These are phyloP conservation scores for Aulographum hederae DNA, from an alignment of 2,329 filamentous ascomycete species.

Conservation along the genomic window DNA sequence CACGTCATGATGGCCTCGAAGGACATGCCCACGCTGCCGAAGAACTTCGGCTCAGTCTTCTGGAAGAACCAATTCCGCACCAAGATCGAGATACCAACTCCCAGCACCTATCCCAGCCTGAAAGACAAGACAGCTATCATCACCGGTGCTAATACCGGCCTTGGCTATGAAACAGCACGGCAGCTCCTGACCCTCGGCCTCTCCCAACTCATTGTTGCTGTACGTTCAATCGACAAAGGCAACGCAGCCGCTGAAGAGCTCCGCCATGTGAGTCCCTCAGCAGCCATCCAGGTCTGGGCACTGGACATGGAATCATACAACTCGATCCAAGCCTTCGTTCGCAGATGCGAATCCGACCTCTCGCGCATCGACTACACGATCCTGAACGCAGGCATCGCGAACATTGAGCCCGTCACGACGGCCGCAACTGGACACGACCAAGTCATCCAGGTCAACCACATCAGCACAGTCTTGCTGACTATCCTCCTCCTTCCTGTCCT, in stretches of 20 bases:
- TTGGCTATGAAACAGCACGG: conserved; percentile 27
- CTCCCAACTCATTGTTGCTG: conserved; percentile 27
- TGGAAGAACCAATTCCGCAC: background rate
- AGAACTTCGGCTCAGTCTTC: background rate
- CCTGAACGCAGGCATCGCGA: conserved; percentile 26
- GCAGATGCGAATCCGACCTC: conserved; percentile 16
- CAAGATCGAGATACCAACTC: background rate
- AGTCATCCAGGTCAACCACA: conserved; percentile 19
- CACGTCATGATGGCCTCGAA: conserved; percentile 2
- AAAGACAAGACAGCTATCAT: conserved; percentile 24
- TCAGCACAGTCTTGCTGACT: conserved; percentile 10
- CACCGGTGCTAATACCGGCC: conserved; percentile 30
- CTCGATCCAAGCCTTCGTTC: conserved; percentile 25
- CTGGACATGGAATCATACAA: conserved; percentile 31
- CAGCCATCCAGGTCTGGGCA: conserved; percentile 28
- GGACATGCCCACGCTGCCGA: background rate
- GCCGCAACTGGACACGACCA: conserved; percentile 13
- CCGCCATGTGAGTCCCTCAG: conserved; percentile 16
- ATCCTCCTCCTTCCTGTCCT: conserved; percentile 13
- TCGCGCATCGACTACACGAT: conserved; percentile 24
- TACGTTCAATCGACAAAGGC: conserved; percentile 25
- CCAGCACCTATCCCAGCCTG: background rate
- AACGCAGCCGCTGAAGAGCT: conserved; percentile 20
- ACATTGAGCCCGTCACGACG: conserved; percentile 6
- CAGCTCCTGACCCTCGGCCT: conserved; percentile 22